Evolutionary conservation across 768 basidiomycete genomes (phyloP), one percentile per base, ranked within the genome.

Genomic region (Mycena rosella): DNA sequence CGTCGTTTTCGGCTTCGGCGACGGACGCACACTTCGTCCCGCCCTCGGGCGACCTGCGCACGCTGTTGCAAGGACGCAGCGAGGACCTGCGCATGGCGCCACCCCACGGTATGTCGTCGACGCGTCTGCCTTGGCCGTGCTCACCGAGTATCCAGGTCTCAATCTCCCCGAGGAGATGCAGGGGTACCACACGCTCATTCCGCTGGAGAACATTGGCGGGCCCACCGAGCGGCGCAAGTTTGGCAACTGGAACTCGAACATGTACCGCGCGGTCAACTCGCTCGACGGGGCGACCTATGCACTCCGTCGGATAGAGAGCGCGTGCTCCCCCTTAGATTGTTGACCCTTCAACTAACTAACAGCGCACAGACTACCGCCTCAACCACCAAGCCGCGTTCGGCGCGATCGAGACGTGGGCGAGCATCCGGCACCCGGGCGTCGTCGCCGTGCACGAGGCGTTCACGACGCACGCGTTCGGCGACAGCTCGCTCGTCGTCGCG

Each of bases 391-490:
- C 85, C 24, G 96, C 97, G 1, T 96, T 99, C 73, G 81, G 80
- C 15, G 80, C 89, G 11, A 91, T 98, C 51, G 96, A 98, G 70
- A 82, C 88, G 18, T 99, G 98, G 98, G 88, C 89, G 1, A 84
- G 87, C 48, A 83, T 99, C 62, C 86, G 83, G 20, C 97, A 99
- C 80, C 96, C 98, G 0, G 91, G 88, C 69, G 91, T 99, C 66
- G 89, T 97, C 18, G 78, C 88, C 11, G 82, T 99, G 24, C 86
- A 88, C 54, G 98, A 99, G 77, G 98, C 97, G 0, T 98, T 99
- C 81, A 99, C 98, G 0, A 97, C 97, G 0, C 87, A 91, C 30
- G 89, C 93, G 0, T 99, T 99, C 78, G 89, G 90, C 60, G 98
- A 99, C 76, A 91, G 91, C 72, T 99, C 98, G 11, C 87, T 99